phyloP scores from a whole-genome alignment of 2,329 filamentous ascomycete species.

The Trichoderma sp. region DNA sequence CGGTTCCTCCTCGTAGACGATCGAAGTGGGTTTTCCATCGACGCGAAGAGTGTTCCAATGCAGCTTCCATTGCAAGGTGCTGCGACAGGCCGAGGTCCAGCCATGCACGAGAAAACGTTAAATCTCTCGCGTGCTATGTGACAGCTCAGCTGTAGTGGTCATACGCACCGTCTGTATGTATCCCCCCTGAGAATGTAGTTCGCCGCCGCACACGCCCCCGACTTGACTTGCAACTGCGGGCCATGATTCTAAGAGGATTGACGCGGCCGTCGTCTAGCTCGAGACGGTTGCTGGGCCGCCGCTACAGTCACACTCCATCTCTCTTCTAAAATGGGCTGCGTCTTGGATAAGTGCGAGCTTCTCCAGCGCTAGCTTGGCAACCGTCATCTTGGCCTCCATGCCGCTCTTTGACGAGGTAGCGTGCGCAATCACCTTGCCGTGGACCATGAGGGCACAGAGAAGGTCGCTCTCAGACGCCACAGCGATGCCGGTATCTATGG shows the following conservation, averaged over 20 bases:
- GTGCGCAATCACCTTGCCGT: conserved; percentile 64
- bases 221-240: not conserved
- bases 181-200: not conserved
- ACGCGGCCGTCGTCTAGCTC: not conserved
- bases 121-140: not conserved
- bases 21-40: not conserved
- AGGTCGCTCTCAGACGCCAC: conserved; percentile 50
- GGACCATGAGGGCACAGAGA: conserved; percentile 72
- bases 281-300: not conserved
- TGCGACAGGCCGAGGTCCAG: not conserved
- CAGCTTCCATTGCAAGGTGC: not conserved
- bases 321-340: not conserved
- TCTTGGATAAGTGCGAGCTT: conserved; percentile 7
- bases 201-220: not conserved
- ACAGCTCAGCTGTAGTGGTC: not conserved
- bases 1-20: not conserved
- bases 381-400: conserved; percentile 69
- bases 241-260: not conserved
- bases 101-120: not conserved
- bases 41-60: not conserved
- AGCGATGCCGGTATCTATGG: conserved; percentile 41
- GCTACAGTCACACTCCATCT: conserved; percentile 19
- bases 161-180: not conserved
- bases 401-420: conserved; percentile 57
- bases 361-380: conserved; percentile 46